Evolutionary conservation across 148 eudicot genomes (phyloP).

Genomic region (Camellia lanceoleosa): DNA sequence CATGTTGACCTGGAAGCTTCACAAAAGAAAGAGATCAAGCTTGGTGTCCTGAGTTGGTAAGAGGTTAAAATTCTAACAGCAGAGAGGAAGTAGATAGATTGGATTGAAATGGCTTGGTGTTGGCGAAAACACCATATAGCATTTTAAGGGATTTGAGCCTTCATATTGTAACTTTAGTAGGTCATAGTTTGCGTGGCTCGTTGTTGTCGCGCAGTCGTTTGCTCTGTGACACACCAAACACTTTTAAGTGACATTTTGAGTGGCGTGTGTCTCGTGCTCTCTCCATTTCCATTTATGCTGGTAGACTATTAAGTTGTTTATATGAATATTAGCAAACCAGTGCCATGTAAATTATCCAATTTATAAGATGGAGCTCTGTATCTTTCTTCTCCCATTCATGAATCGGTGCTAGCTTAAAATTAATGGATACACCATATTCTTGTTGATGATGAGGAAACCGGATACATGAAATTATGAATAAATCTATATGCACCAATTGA

Average conservation of each 20-base stretch:
- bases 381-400: too few relatives aligned
- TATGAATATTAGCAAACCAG: neutral
- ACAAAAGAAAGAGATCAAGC: constrained; percentile 82
- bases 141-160: neutral
- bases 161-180: constrained; percentile 1
- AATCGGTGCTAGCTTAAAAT: too few relatives aligned
- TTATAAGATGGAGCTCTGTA: neutral
- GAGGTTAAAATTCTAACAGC: constrained; percentile 26
- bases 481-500: too few relatives aligned
- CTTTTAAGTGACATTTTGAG: neutral
- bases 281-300: constrained; percentile 4
- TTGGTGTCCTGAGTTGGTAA: constrained; percentile 29
- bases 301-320: neutral
- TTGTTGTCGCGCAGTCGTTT: too few relatives aligned
- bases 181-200: neutral
- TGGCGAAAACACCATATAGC: neutral
- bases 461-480: too few relatives aligned
- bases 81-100: constrained; percentile 22
- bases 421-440: too few relatives aligned
- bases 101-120: neutral
- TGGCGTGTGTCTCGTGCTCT: neutral
- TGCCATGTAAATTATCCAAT: constrained; percentile 6
- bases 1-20: constrained; percentile 63
- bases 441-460: too few relatives aligned
- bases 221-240: neutral